Base-by-base conservation (phyloP, 768 basidiomycete genomes). In the Cystobasidium onofrii region DNA sequence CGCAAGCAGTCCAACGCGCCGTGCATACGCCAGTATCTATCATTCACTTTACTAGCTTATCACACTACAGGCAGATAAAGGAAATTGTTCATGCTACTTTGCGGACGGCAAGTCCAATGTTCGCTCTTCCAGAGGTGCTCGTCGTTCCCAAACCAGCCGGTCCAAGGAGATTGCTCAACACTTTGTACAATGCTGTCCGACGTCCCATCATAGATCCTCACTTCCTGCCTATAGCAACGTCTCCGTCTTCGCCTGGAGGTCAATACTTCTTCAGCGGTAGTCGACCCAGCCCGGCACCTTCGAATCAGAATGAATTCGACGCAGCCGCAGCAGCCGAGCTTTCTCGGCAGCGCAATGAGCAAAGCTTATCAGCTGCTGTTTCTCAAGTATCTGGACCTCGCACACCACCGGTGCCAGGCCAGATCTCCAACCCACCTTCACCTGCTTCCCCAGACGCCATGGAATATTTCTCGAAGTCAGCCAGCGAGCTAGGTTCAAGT, bases 101-200 rank as follows among this genome's bases (percentile, higher is more conserved):
- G 62, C 75, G 80, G 80, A 44, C 84, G 84, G 0, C 85, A 85
- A 65, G 77, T 82, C 78, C 77, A 4, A 66, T 76, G 36, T 78
- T 78, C 29, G 60, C 73, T 18, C 80, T 89, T 13, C 89, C 96
- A 0, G 96, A 99, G 77, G 87, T 99, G 33, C 90, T 98, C 86
- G 91, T 99, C 76, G 89, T 98, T 44, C 95, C 94, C 25, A 99
- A 98, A 82, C 95, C 95, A 12, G 94, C 90, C 20, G 95, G 96
- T 3, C 96, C 96, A 7, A 87, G 95, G 44, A 87, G 95, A 10
- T 88, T 97, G 77, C 83, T 99, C 76, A 94, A 93, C 25, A 90
- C 93, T 29, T 83, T 99, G 20, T 90, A 95, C 80, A 97, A 91
- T 2, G 93, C 93, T 0, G 85, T 91, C 62, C 89, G 86, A 10